Evolutionary conservation across 1,139 yeast species (phyloP).

Genomic region (Zygoascus meyerae): DNA sequence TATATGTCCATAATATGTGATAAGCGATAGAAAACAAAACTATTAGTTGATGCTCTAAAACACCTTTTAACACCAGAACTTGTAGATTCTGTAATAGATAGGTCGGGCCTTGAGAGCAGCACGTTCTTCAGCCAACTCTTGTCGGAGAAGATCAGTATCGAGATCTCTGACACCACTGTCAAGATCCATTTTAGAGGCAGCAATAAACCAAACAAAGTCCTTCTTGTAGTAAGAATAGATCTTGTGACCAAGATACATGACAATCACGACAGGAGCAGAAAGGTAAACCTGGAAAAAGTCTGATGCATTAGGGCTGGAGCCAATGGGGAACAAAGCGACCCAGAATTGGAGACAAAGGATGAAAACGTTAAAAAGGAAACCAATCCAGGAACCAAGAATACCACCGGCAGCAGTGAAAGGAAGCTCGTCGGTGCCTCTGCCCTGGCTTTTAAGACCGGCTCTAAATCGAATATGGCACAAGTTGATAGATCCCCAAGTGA

Average conservation of each 20-base stretch:
- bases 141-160: conserved; percentile 47
- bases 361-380: conserved; percentile 47
- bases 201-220: conserved; percentile 30
- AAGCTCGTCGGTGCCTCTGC: conserved; percentile 57
- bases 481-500: conserved; percentile 75
- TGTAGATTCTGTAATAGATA: conserved; percentile 36
- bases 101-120: conserved; percentile 33
- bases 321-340: conserved; percentile 68
- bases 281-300: conserved; percentile 49
- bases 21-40: background rate
- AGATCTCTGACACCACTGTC: conserved; percentile 50
- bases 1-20: no score
- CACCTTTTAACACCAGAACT: conserved; percentile 42
- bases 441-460: conserved; percentile 60
- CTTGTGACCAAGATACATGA: conserved; percentile 48
- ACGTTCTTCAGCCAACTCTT: conserved; percentile 45
- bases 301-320: conserved; percentile 37
- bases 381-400: conserved; percentile 61
- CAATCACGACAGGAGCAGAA: conserved; percentile 47
- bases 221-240: conserved; percentile 38
- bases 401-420: conserved; percentile 72
- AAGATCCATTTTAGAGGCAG: conserved; percentile 38
- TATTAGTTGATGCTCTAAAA: conserved; percentile 10
- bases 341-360: conserved; percentile 74
- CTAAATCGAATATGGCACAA: conserved; percentile 74